Evolutionary conservation across 257 asterid species (phyloP), one percentile per base, ranked within the genome.

Genomic region (Scutellaria baicalensis): DNA sequence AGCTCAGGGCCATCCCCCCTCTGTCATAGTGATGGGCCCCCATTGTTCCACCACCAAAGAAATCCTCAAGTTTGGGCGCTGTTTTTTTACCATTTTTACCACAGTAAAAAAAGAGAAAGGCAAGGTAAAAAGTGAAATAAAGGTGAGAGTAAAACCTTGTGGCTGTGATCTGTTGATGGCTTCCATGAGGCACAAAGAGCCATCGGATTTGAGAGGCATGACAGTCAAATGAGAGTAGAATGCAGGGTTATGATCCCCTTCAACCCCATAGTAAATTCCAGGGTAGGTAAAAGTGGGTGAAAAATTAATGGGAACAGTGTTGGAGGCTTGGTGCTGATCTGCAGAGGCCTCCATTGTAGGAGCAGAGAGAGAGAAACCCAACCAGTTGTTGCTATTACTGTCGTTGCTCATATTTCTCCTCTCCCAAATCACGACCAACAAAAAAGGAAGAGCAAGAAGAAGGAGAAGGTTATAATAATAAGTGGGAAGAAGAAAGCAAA

Each of bases 131-230:
- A 27, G 13, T 11, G 4, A 8, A 21, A 4, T n/a, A n/a, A n/a
- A n/a, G n/a, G n/a, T n/a, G n/a, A 6, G 9, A 66, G 31, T 10
- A 33, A 86, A 33, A 87, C 96, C 97, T 86, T 86, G 96, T 21
- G 89, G 85, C 14, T 81, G 97, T 17, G 97, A 79, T 60, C 93
- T 75, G 82, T 83, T 86, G 81, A 90, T 81, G 9, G 89, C 92
- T 63, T 93, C 96, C 94, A 89, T 84, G 9, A 89, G 74, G 83
- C 96, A 93, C 71, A 89, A 63, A 0, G 99, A 93, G 51, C 97
- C 96, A 84, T 93, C 99, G 63, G 99, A 87, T 71, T 82, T 93
- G 16, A 93, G 82, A 4, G 99, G 99, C 99, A 93, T 93, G 8
- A 83, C 84, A 10, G 89, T 70, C n/a, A 83, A 77, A 67, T 83